These are phyloP conservation scores for Silene latifolia DNA, from an alignment of 148 eudicot genomes.

Conservation along the genomic window DNA sequence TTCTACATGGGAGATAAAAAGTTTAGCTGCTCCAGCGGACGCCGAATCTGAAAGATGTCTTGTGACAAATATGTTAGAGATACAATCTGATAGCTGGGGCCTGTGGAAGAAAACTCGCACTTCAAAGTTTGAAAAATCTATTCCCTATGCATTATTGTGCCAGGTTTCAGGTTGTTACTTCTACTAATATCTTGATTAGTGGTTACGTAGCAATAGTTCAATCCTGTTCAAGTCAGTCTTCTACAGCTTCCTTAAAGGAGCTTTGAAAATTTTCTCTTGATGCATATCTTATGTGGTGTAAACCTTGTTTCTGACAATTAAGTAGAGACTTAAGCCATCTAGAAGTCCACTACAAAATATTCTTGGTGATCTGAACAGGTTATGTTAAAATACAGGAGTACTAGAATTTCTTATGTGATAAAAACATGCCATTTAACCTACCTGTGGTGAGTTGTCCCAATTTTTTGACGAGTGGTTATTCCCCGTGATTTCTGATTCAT, in stretches of 20 bases:
- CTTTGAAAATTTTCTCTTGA: neutral
- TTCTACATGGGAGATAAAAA: constrained; percentile 90
- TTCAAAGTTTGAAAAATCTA: constrained; percentile 74
- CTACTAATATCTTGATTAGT: constrained; percentile 9
- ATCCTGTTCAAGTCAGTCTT: constrained; percentile 6
- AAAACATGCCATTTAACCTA: neutral
- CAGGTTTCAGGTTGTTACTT: constrained; percentile 85
- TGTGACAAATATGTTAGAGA: constrained; percentile 81
- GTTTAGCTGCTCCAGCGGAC: constrained; percentile 37
- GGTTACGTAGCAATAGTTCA: neutral
- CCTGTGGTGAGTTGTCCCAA: no score
- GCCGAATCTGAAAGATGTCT: constrained; percentile 54
- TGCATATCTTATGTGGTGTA: neutral
- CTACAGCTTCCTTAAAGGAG: neutral
- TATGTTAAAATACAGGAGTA: neutral
- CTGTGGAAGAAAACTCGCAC: constrained; percentile 67
- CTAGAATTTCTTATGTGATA: constrained; percentile 1
- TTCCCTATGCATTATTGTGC: constrained; percentile 78
- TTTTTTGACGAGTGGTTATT: neutral
- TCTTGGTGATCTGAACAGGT: neutral
- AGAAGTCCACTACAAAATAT: neutral
- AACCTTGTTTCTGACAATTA: neutral
- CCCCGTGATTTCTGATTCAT: neutral
- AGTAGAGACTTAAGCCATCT: neutral
- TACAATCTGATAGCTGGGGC: constrained; percentile 59